Conservation (phyloP, 192 early-diverging fungal species). For the Podila epicladia region DNA sequence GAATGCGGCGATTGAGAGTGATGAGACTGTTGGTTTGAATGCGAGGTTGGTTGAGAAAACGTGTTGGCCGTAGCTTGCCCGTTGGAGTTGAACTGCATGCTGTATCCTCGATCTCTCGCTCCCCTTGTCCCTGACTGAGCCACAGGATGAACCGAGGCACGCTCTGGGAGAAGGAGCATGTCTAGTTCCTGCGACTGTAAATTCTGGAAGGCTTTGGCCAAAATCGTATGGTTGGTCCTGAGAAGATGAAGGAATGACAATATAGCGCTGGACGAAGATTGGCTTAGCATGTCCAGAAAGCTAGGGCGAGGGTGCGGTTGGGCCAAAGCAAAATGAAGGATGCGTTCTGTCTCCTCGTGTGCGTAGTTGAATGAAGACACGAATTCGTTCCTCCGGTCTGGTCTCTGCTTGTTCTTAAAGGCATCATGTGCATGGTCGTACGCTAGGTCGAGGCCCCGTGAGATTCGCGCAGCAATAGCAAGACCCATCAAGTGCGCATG, state of each 20-base stretch:
- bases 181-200: conserved; percentile 48
- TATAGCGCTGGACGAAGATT: conserved; percentile 21
- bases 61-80: conserved; percentile 10
- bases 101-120: conserved; percentile 20
- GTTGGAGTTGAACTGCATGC: conserved; percentile 11
- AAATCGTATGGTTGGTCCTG: conserved; percentile 34
- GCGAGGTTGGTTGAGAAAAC: conserved; percentile 10
- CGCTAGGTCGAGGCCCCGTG: conserved; percentile 27
- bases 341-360: conserved; percentile 43
- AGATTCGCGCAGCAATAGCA: conserved; percentile 34
- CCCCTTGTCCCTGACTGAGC: conserved; percentile 8
- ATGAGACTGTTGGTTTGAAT: conserved; percentile 4
- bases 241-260: conserved; percentile 37
- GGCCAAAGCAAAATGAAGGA: conserved; percentile 33
- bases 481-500: conserved; percentile 50
- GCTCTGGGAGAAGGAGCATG: conserved; percentile 26
- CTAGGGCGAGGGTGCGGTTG: conserved; percentile 51
- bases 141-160: neutral
- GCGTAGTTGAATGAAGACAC: conserved; percentile 43
- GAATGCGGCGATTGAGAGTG: conserved; percentile 1
- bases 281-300: conserved; percentile 52
- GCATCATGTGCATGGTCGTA: conserved; percentile 51
- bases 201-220: conserved; percentile 47
- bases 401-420: conserved; percentile 50
- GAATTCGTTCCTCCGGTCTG: conserved; percentile 46